Base-by-base conservation (phyloP, 1,284 basidiomycete genomes). In the Pyrrhoderma noxium region DNA sequence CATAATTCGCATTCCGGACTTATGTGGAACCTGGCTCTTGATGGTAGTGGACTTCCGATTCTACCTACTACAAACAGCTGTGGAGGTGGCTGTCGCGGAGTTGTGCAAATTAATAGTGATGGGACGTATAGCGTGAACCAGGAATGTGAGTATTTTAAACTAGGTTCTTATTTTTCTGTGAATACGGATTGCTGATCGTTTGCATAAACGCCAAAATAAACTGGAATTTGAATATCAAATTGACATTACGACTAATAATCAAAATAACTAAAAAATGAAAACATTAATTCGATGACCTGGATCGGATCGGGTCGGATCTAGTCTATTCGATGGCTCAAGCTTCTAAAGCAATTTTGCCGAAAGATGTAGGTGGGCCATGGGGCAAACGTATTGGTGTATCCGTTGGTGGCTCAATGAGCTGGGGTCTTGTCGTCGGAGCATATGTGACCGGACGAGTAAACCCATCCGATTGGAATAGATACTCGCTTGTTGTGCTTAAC, bases 321-420 rank as follows among this genome's bases (percentile, higher is more conserved):
- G 85, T 82, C 65, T 88, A 85, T 55, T 65, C 79, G 0, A 82
- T 87, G 77, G 83, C 82, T 1, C 85, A 88, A 52, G 79, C 79
- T 0, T 82, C 81, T 18, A 85, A 85, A 60, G 85, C 82, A 0
- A 74, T 85, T 56, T 67, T 83, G 16, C 86, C 85, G 0, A 76
- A 77, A 48, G 85, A 88, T 48, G 59, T 61, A 0, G 80, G 77
- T 2, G 85, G 86, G 1, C 81, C 84, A 0, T 85, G 71, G 59
- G 86, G 78, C 8, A 70, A 81, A 59, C 74, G 86, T 9, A 80
- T 88, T 47, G 77, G 75, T 2, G 77, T 81, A 3, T 72, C 72
- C 25, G 76, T 87, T 2, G 71, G 72, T 14, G 85, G 85, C 0
- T 65, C 58, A 8, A 66, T 77, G 35, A 69, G 65, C 58, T 83